Conservation (phyloP, 768 basidiomycete species). For the Lentinula sp. region DNA sequence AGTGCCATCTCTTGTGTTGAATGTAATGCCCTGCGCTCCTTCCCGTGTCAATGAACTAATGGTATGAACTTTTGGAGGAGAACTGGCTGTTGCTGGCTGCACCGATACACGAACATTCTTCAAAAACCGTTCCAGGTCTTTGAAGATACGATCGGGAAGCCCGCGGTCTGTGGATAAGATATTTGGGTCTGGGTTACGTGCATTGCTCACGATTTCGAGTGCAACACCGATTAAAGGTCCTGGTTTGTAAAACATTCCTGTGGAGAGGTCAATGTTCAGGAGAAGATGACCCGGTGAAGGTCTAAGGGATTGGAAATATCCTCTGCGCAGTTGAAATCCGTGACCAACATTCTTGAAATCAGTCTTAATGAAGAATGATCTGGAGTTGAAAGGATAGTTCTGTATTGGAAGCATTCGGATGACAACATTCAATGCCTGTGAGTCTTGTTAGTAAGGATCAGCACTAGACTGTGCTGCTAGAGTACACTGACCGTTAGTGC, state of each 20-base stretch:
- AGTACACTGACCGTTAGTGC: slow-evolving; percentile 49
- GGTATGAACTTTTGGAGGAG: slow-evolving; percentile 8
- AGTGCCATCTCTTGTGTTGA: slow-evolving; percentile 42
- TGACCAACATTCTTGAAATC: slow-evolving; percentile 48
- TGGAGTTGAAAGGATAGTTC: slow-evolving; percentile 64
- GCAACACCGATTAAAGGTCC: slow-evolving; percentile 57
- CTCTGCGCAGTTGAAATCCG: slow-evolving; percentile 71
- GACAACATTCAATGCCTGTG: slow-evolving; percentile 66
- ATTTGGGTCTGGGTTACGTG: slow-evolving; percentile 17
- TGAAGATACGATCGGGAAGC: slow-evolving; percentile 46
- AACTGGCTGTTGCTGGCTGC: slow-evolving; percentile 14
- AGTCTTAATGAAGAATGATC: slow-evolving; percentile 64
- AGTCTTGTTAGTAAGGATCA: neutral
- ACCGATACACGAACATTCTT: slow-evolving; percentile 26
- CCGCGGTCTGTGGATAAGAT: slow-evolving; percentile 26
- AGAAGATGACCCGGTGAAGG: slow-evolving; percentile 59
- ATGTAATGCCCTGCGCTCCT: slow-evolving; percentile 44
- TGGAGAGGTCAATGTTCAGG: slow-evolving; percentile 74
- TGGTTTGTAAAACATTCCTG: slow-evolving; percentile 67
- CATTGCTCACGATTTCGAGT: slow-evolving; percentile 40
- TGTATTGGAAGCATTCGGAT: slow-evolving; percentile 70
- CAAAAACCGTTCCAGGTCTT: slow-evolving; percentile 33
- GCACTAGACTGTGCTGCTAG: neutral
- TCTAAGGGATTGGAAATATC: slow-evolving; percentile 76
- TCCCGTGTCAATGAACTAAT: slow-evolving; percentile 48